A percentile compares a stretch with the other conserved stretches of the same genome.
Conservation (phyloP, 352 stramenopile species). For the Phytopythium helicoides region DNA sequence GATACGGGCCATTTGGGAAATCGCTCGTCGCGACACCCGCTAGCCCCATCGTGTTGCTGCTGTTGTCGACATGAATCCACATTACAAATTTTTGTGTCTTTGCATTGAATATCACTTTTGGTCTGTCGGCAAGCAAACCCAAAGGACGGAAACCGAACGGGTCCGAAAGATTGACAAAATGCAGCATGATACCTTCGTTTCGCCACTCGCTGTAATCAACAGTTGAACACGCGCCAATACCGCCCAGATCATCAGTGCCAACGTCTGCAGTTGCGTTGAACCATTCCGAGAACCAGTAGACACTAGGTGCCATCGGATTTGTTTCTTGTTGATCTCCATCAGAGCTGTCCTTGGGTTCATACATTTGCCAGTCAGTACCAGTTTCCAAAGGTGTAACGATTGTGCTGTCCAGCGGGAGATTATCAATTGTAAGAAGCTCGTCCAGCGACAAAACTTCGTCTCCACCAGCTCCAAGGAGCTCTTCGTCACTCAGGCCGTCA, state of each 20-base stretch:
- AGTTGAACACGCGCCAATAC: slow-evolving; percentile 92
- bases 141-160: slow-evolving; percentile 49
- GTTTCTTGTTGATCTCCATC: neutral
- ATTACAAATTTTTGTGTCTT: slow-evolving; percentile 91
- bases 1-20: slow-evolving; percentile 92
- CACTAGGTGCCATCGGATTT: slow-evolving; percentile 13
- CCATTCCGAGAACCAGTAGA: slow-evolving; percentile 82
- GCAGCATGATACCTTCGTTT: slow-evolving; percentile 94
- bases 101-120: slow-evolving; percentile 92
- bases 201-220: slow-evolving; percentile 90
- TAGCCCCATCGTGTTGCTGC: slow-evolving; percentile 82
- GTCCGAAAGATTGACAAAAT: slow-evolving; percentile 94
- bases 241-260: slow-evolving; percentile 37
- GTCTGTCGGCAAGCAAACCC: slow-evolving; percentile 70
- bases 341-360: slow-evolving; percentile 9
- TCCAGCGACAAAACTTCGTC: slow-evolving; percentile 47
- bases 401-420: slow-evolving; percentile 45
- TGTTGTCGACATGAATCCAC: slow-evolving; percentile 96
- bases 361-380: slow-evolving; percentile 32
- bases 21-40: slow-evolving; percentile 85
- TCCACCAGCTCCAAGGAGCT: slow-evolving; percentile 19
- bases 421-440: slow-evolving; percentile 50
- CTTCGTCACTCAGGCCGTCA: slow-evolving; percentile 42
- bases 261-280: slow-evolving; percentile 18
- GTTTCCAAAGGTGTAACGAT: slow-evolving; percentile 63